Conservation (phyloP, 1,284 basidiomycete species). For the Pholiota adiposa region DNA sequence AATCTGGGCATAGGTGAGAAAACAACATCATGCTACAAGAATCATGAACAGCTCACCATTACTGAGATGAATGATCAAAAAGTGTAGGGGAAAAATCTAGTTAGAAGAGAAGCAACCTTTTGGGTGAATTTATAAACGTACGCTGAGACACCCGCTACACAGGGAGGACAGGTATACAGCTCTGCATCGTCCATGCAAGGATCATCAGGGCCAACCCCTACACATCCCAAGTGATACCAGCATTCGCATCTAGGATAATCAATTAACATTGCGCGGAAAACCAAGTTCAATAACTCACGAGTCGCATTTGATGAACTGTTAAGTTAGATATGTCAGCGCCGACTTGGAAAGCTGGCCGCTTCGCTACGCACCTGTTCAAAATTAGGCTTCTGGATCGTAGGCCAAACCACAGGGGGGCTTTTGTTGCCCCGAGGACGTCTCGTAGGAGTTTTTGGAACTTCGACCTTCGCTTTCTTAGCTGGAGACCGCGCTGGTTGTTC, state of each 20-base stretch:
- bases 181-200: slow-evolving; percentile 27
- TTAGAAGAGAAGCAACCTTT: neutral
- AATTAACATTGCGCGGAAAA: neutral
- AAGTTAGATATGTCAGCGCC: neutral
- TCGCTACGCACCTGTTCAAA: slow-evolving; percentile 32
- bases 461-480: slow-evolving; percentile 6
- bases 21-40: neutral
- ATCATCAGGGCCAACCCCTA: slow-evolving; percentile 36
- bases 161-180: slow-evolving; percentile 40
- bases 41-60: neutral
- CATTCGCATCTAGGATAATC: slow-evolving; percentile 27
- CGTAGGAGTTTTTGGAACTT: slow-evolving; percentile 11
- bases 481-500: slow-evolving; percentile 16
- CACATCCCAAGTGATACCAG: slow-evolving; percentile 47
- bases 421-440: slow-evolving; percentile 11
- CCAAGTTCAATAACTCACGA: slow-evolving; percentile 27
- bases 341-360: neutral
- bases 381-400: slow-evolving; percentile 21
- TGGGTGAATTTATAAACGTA: slow-evolving; percentile 26
- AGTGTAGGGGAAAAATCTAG: neutral
- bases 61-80: slow-evolving; percentile 1
- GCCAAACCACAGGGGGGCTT: slow-evolving; percentile 24
- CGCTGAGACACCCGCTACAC: slow-evolving; percentile 27
- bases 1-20: neutral
- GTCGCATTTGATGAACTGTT: slow-evolving; percentile 40